A percentile compares a stretch with the other conserved stretches of the same genome.
phyloP scores from a whole-genome alignment of 345 rosid genomes.

The Gossypium bickii region DNA sequence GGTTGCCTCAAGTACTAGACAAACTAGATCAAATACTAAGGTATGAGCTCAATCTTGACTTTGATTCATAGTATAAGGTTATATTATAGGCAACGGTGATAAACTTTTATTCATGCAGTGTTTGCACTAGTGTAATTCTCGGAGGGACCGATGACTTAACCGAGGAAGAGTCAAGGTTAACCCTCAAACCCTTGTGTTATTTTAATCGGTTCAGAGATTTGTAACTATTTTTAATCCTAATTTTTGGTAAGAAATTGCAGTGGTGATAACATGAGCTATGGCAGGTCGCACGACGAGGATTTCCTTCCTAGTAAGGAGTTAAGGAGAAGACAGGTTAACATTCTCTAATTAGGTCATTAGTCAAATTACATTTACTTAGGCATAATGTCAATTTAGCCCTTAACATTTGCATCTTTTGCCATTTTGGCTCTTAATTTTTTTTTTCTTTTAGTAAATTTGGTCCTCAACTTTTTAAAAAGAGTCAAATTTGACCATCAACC shows the following conservation, averaged over 20 bases:
- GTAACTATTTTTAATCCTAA: background rate
- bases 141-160: conserved; percentile 59
- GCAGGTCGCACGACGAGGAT: conserved; percentile 55
- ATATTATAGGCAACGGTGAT: background rate
- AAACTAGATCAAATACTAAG: conserved; percentile 88
- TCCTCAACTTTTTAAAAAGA: no score
- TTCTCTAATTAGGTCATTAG: background rate
- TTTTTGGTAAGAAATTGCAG: conserved; percentile 35
- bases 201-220: background rate
- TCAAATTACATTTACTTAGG: background rate
- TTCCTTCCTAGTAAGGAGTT: conserved; percentile 66
- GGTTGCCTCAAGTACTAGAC: conserved; percentile 92
- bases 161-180: conserved; percentile 84
- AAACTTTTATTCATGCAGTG: conserved; percentile 35
- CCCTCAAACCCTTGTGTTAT: background rate
- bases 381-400: no score
- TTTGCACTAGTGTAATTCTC: conserved; percentile 80
- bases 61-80: conserved; percentile 1
- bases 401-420: no score
- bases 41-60: conserved; percentile 30
- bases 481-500: no score
- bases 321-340: conserved; percentile 70
- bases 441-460: no score
- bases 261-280: conserved; percentile 54
- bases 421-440: no score